Percentiles rank a stretch among this genome's conserved stretches.
Conservation (phyloP, 2,329 filamentous ascomycete genomes). For the Fusarium avenaceum region DNA sequence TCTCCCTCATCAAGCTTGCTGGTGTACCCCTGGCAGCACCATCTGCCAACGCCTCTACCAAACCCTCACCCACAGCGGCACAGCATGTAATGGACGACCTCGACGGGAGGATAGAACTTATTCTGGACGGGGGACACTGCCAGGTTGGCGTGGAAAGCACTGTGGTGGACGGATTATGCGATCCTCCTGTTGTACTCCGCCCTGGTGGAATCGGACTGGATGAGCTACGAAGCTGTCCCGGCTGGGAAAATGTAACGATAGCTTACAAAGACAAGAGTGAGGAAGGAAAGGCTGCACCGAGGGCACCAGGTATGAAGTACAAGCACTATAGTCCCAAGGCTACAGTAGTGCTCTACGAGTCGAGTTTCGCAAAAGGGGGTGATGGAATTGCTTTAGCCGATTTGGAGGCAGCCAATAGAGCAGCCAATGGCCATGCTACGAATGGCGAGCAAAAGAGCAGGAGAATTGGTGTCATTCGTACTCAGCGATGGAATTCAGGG, state of each 20-base stretch:
- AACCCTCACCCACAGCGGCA: slow-evolving; percentile 90
- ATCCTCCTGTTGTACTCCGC: slow-evolving; percentile 84
- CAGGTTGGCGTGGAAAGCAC: slow-evolving; percentile 95
- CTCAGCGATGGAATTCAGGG: slow-evolving; percentile 64
- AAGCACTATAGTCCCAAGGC: slow-evolving; percentile 96
- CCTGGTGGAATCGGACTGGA: slow-evolving; percentile 91
- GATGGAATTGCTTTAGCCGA: slow-evolving; percentile 57
- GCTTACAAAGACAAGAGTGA: slow-evolving; percentile 84
- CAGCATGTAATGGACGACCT: slow-evolving; percentile 91
- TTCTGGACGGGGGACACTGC: slow-evolving; percentile 90
- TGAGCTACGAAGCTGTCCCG: slow-evolving; percentile 77
- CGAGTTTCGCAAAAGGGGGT: slow-evolving; percentile 55
- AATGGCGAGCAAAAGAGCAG: slow-evolving; percentile 37
- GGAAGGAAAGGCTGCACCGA: slow-evolving; percentile 73
- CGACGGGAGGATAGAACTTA: slow-evolving; percentile 82
- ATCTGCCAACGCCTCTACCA: slow-evolving; percentile 94
- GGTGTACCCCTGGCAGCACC: slow-evolving; percentile 88
- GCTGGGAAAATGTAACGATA: slow-evolving; percentile 83
- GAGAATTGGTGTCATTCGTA: slow-evolving; percentile 68
- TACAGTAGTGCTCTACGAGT: slow-evolving; percentile 84
- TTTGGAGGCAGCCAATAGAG: slow-evolving; percentile 45
- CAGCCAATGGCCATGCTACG: slow-evolving; percentile 43
- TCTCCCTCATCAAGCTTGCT: slow-evolving; percentile 85
- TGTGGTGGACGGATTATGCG: slow-evolving; percentile 89
- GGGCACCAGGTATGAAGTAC: slow-evolving; percentile 98